Percentiles rank a stretch among this genome's conserved stretches.
These are phyloP conservation scores for Leucosporidium yakuticum DNA, from an alignment of 768 basidiomycete species.

Conservation along the genomic window DNA sequence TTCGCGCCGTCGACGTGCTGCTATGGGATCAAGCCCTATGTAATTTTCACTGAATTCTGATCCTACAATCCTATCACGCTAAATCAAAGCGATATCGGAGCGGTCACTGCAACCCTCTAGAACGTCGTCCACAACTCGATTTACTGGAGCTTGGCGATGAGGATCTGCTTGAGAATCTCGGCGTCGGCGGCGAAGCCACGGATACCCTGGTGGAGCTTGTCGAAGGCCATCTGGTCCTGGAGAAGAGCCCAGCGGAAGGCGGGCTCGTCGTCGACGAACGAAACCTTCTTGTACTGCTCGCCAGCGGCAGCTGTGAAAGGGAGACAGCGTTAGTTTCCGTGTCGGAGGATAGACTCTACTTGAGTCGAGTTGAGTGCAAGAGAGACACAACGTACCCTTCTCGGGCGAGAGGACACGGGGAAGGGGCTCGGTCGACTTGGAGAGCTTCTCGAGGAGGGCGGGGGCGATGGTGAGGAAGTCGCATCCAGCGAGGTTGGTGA, in stretches of 20 bases:
- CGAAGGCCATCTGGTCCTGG: slow-evolving; percentile 94
- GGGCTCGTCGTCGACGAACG: slow-evolving; percentile 83
- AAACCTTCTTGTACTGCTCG: slow-evolving; percentile 67
- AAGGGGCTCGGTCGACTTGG: slow-evolving; percentile 66
- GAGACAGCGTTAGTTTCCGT: neutral
- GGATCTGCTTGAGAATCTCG: slow-evolving; percentile 71
- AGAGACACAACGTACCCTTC: slow-evolving; percentile 48
- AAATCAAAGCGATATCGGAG: too few relatives aligned
- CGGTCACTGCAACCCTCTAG: too few relatives aligned
- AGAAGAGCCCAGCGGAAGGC: slow-evolving; percentile 93
- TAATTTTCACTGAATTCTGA: too few relatives aligned
- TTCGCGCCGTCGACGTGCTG: too few relatives aligned
- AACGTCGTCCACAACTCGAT: too few relatives aligned
- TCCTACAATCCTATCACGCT: too few relatives aligned
- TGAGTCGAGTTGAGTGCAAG: neutral
- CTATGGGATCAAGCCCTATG: too few relatives aligned
- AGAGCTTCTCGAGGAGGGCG: slow-evolving; percentile 82
- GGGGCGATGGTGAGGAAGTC: slow-evolving; percentile 98
- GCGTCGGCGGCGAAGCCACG: slow-evolving; percentile 87
- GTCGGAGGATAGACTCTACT: neutral
- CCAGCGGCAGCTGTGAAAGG: slow-evolving; percentile 18
- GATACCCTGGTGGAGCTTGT: slow-evolving; percentile 97
- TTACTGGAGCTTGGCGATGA: slow-evolving; percentile 54
- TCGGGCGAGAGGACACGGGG: slow-evolving; percentile 74
- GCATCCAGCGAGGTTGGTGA: slow-evolving; percentile 88